Base-by-base conservation (phyloP, 169 alveolate species). In the Plasmodium billcollinsi region DNA sequence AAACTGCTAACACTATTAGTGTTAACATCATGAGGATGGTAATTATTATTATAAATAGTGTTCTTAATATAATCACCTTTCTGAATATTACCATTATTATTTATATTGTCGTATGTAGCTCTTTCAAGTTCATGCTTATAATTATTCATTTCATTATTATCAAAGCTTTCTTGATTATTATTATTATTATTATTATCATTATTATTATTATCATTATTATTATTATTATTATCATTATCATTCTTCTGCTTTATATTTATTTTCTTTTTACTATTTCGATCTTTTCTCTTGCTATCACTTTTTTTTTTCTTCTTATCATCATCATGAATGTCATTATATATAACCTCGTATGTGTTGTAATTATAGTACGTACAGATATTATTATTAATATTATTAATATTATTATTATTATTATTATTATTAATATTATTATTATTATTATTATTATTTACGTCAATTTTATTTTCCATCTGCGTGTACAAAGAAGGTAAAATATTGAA, bases 31-130 rank as follows among this genome's bases (percentile, higher is more conserved):
- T 18, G 18, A 18, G 4, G 15, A 18, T 61, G 18, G 20, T 21
- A 11, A 61, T 21, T 61, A 61, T 61, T 61, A 18, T 61, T 61
- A 18, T 20, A 15, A 20, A 18, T 8, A 61, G 7, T 61, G 26
- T 18, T 61, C 24, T 61, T 61, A 5, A 15, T 61, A 61, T 21
- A 11, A 61, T 21, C 33, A 61, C 11, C 24, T 11, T 61, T 61
- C 1, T 61, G 18, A 61, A 11, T 66, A 66, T 39, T 66, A 26
- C 9, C 14, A 66, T 66, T 33, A 66, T 66, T 66, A 33, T 39
- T 39, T 14, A n/a, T 11, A 33, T 33, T 66, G 14, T 29, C 15
- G 39, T 66, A 14, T 4, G 21, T 66, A 66, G 2, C 39, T n/a
- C n/a, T 33, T 14, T 66, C 12, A 12, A 29, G 74, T 26, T 66